A percentile compares a stretch with the other conserved stretches of the same genome.
Conservation (phyloP, 345 rosid species). For the Dovyalis caffra region DNA sequence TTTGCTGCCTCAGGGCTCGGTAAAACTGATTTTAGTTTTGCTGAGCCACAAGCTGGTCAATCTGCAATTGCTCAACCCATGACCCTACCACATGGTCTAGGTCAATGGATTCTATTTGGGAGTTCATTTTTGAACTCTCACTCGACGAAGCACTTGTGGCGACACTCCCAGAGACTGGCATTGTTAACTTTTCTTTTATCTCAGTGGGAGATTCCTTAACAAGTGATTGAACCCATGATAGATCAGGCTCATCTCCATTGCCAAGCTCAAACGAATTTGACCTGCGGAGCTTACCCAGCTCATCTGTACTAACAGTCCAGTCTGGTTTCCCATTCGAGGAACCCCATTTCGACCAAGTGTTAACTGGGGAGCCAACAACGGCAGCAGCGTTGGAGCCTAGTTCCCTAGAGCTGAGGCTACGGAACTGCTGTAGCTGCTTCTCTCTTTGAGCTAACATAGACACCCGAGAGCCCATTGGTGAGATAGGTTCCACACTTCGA, state of each 20-base stretch:
- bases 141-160: conserved; percentile 27
- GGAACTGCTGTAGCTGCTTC: conserved; percentile 42
- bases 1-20: conserved; percentile 32
- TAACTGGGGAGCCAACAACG: conserved; percentile 34
- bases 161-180: conserved; percentile 18
- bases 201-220: conserved; percentile 57
- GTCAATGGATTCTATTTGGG: conserved; percentile 49
- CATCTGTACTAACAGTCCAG: conserved; percentile 43
- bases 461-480: conserved; percentile 42
- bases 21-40: conserved; percentile 49
- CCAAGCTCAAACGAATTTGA: conserved; percentile 41
- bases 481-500: conserved; percentile 67
- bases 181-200: conserved; percentile 34
- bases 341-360: conserved; percentile 79
- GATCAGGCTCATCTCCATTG: conserved; percentile 45
- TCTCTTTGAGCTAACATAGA: conserved; percentile 63
- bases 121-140: conserved; percentile 32
- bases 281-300: conserved; percentile 29
- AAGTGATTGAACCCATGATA: conserved; percentile 53
- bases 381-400: conserved; percentile 40
- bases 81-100: conserved; percentile 63
- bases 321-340: conserved; percentile 63
- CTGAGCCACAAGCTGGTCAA: conserved; percentile 68
- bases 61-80: conserved; percentile 50
- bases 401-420: conserved; percentile 47